Evolutionary conservation across 345 rosid genomes (phyloP), one percentile per base, ranked within the genome.

Genomic region (Boechera divaricarpa): DNA sequence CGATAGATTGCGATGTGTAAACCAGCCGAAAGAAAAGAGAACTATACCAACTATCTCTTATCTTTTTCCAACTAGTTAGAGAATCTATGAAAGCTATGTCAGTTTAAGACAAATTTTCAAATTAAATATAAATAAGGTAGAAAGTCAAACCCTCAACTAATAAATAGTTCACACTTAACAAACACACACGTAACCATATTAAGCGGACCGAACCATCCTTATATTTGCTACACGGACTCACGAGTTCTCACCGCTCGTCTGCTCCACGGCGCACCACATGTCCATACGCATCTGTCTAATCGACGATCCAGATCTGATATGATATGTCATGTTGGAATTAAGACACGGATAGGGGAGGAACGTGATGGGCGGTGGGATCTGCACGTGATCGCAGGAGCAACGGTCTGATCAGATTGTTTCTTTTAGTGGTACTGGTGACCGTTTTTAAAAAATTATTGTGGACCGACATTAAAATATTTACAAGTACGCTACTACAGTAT

Each of bases 321-420:
- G 59, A 77, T 58, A 42, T 53, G 35, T 63, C 76, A 70, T 28
- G 45, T 47, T 42, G 28, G 26, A 9, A 2, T 53, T 44, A 69
- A 42, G 57, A 52, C 26, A 76, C 54, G 79, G 79, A 76, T 59
- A 33, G 26, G 58, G 15, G 33, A 69, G 28, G 70, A 63, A 70
- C 80, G 75, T 70, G 76, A 63, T 63, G 72, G 76, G 47, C 72
- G 76, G 80, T 70, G 76, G 59, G 60, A 70, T 77, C 41, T 64
- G 80, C 80, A 77, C 80, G 72, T 77, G 80, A 77, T 77, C 80
- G 31, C 15, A 55, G 57, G 8, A 62, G 70, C 76, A 63, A 70
- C 80, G 76, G 76, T 77, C 70, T 35, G 76, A 63, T 69, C 70
- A 16, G 41, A 70, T 77, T 35, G 26, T 70, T 74, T 56, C 38